Base-by-base conservation (phyloP, 257 asterid species). In the Solanum gracilifrons region DNA sequence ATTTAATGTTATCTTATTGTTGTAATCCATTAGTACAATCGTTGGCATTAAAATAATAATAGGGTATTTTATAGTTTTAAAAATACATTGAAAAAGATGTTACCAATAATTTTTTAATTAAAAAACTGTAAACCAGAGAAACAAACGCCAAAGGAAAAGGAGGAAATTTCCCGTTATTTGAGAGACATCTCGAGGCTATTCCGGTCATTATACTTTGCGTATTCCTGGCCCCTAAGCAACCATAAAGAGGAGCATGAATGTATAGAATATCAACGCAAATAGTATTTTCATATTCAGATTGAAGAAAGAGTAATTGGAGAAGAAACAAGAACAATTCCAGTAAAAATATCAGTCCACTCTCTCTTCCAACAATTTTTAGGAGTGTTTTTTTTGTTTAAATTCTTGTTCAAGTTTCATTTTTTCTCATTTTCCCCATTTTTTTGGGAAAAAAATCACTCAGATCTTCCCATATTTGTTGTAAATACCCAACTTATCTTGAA, bases 141-240 rank as follows among this genome's bases (percentile, higher is more conserved):
- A 62, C 58, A 66, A 60, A 84, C n/a, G 79, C 79, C 77, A 84
- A 23, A 62, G 3, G 15, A 36, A 66, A 55, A 55, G 89, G 51
- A 33, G 51, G 68, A 46, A 77, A 75, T 71, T 51, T 64, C 82
- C 87, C 86, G 93, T 85, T 74, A 92, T 87, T 93, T 85, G 77
- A 15, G 91, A 89, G 9, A 88, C 79, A 41, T 3, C 2, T 0
- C 1, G 86, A 82, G 95, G 95, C 89, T 36, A 92, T 79, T 87
- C 1, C 23, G 77, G 98, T 93, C 92, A 77, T 92, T 92, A 32
- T 25, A 60, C 5, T 2, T 46, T 6, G 2, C 51, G 18, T 72
- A 87, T 87, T 13, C 69, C 87, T 66, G 88, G 83, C 89, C 88
- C 85, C 31, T 85, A 74, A 64, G 79, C 64, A 85, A 68, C 66